A percentile compares a stretch with the other conserved stretches of the same genome.
These are phyloP conservation scores for Pirum gemmata DNA, from an alignment of 78 protist genomes.

Conservation along the genomic window DNA sequence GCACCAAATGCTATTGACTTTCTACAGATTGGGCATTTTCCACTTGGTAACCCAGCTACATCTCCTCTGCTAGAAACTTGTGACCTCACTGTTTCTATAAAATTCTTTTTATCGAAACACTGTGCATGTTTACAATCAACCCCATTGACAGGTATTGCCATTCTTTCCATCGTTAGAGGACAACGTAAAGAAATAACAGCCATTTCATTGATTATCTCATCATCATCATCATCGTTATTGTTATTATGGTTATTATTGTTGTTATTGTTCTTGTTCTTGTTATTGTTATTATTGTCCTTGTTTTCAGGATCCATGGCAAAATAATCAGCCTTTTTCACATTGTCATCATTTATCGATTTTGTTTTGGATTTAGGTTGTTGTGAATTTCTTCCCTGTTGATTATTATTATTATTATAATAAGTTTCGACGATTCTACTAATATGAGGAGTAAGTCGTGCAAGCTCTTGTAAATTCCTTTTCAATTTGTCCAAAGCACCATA, in stretches of 20 bases:
- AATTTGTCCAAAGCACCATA: not conserved
- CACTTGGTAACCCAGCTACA: too few relatives aligned
- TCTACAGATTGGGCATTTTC: too few relatives aligned
- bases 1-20: too few relatives aligned
- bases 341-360: too few relatives aligned
- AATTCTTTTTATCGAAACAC: not conserved
- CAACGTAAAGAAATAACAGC: not conserved
- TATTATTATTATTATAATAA: too few relatives aligned
- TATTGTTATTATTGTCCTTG: not conserved
- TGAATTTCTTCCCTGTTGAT: not conserved
- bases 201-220: not conserved
- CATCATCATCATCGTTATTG: not conserved
- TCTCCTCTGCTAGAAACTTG: too few relatives aligned
- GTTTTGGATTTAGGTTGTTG: not conserved
- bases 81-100: too few relatives aligned
- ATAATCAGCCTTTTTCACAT: too few relatives aligned
- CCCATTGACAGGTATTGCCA: not conserved
- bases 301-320: too few relatives aligned
- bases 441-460: not conserved
- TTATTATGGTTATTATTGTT: too few relatives aligned
- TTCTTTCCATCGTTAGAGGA: not conserved
- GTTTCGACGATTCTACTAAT: not conserved
- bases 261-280: not conserved
- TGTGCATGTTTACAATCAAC: conserved; percentile 2
- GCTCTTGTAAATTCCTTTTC: not conserved